Evolutionary conservation across 352 stramenopile genomes (phyloP).

Genomic region (Phytophthora lateralis): DNA sequence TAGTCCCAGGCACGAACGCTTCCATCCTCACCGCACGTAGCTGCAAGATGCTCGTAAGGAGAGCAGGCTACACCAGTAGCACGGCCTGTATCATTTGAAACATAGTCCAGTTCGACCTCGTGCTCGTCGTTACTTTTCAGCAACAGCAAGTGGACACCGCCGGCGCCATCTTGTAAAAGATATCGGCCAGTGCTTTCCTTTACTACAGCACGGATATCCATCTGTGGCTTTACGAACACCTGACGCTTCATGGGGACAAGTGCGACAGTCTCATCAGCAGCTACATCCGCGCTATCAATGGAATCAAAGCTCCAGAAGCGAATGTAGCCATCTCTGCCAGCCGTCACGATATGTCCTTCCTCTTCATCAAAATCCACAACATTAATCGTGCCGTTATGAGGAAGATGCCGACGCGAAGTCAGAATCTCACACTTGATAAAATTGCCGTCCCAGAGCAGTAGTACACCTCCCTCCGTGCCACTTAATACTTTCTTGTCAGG

Average conservation of each 20-base stretch:
- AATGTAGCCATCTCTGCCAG: conserved; percentile 86
- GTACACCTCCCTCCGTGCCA: conserved; percentile 80
- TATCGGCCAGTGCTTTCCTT: conserved; percentile 49
- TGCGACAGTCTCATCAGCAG: conserved; percentile 77
- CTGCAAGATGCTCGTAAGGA: conserved; percentile 87
- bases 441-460: conserved; percentile 95
- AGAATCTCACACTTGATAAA: conserved; percentile 96
- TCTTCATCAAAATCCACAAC: conserved; percentile 71
- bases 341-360: conserved; percentile 60
- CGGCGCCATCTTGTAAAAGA: conserved; percentile 66
- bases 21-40: conserved; percentile 86
- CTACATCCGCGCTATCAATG: conserved; percentile 89
- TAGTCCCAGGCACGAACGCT: conserved; percentile 91
- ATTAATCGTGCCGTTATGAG: conserved; percentile 75
- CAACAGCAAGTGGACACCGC: conserved; percentile 56
- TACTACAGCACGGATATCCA: conserved; percentile 77
- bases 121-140: conserved; percentile 43
- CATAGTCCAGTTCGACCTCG: conserved; percentile 57
- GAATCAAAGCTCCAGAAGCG: conserved; percentile 89
- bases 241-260: conserved; percentile 71
- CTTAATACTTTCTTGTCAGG: conserved; percentile 95
- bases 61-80: conserved; percentile 81
- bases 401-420: conserved; percentile 63
- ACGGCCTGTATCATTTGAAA: conserved; percentile 66
- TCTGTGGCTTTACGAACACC: conserved; percentile 53